Percentiles rank a stretch among this genome's conserved stretches.
phyloP scores from a whole-genome alignment of 2,329 filamentous ascomycete species.

The Penicillium sp. region DNA sequence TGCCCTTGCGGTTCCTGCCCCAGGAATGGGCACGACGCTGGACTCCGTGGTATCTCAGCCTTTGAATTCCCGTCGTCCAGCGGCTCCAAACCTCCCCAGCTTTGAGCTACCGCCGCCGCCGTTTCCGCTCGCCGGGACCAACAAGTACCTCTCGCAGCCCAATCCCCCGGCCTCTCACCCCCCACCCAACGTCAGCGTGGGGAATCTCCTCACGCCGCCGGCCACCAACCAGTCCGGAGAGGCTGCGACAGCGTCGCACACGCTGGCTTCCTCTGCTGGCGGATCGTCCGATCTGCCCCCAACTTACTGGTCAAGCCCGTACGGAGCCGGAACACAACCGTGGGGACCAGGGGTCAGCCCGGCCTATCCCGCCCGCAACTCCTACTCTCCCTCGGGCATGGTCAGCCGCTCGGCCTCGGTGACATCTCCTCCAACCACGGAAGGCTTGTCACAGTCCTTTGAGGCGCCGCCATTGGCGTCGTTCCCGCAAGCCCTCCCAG shows the following conservation, averaged over 20 bases:
- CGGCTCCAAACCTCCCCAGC: slow-evolving; percentile 60
- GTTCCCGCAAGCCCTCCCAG: slow-evolving; percentile 55
- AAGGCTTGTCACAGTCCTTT: slow-evolving; percentile 63
- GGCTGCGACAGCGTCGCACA: slow-evolving; percentile 38
- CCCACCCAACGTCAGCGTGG: slow-evolving; percentile 51
- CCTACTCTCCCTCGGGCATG: slow-evolving; percentile 54
- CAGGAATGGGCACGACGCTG: slow-evolving; percentile 55
- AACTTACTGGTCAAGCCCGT: slow-evolving; percentile 55
- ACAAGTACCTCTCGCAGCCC: slow-evolving; percentile 46
- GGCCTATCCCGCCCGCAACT: slow-evolving; percentile 44
- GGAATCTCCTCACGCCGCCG: slow-evolving; percentile 59
- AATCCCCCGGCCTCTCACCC: slow-evolving; percentile 31
- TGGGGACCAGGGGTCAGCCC: slow-evolving; percentile 40
- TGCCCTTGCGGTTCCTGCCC: slow-evolving; percentile 55
- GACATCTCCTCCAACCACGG: slow-evolving; percentile 55
- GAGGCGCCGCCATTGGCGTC: slow-evolving; percentile 58
- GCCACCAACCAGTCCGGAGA: slow-evolving; percentile 50
- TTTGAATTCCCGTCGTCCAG: slow-evolving; percentile 65
- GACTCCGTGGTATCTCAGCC: slow-evolving; percentile 58
- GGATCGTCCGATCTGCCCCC: slow-evolving; percentile 44
- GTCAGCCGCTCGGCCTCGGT: slow-evolving; percentile 47
- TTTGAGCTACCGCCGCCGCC: slow-evolving; percentile 63
- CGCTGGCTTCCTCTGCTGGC: slow-evolving; percentile 50
- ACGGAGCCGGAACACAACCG: slow-evolving; percentile 39
- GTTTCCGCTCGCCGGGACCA: slow-evolving; percentile 38